Conservation (phyloP, 108 stramenopile species). For the Nitzschia palea region DNA sequence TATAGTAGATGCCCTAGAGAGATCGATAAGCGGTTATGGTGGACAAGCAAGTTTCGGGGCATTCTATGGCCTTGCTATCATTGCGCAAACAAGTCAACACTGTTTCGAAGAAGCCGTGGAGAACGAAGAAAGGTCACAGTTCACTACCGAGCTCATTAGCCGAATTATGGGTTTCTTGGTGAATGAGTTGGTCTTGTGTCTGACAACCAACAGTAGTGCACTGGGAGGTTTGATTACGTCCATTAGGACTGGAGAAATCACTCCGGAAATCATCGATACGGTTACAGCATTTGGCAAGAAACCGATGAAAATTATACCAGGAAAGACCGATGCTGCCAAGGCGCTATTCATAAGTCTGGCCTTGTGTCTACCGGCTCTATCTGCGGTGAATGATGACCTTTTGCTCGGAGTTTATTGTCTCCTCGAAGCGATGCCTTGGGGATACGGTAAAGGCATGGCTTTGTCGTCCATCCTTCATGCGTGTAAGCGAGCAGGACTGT, state of each 20-base stretch:
- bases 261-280: slow-evolving; percentile 27
- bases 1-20: slow-evolving; percentile 43
- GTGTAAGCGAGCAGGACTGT: slow-evolving; percentile 26
- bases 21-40: slow-evolving; percentile 38
- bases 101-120: slow-evolving; percentile 9
- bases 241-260: slow-evolving; percentile 33
- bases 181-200: slow-evolving; percentile 37
- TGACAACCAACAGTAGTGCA: slow-evolving; percentile 19
- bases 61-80: slow-evolving; percentile 57
- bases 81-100: slow-evolving; percentile 40
- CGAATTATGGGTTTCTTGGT: slow-evolving; percentile 41
- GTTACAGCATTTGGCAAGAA: slow-evolving; percentile 23
- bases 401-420: slow-evolving; percentile 36
- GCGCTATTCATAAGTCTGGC: slow-evolving; percentile 48
- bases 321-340: slow-evolving; percentile 33
- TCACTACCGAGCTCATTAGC: slow-evolving; percentile 1
- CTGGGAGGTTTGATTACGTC: slow-evolving; percentile 34
- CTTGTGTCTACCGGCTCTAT: slow-evolving; percentile 41
- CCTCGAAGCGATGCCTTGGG: slow-evolving; percentile 62
- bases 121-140: background rate
- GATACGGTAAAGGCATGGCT: slow-evolving; percentile 62
- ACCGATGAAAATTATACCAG: slow-evolving; percentile 16
- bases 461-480: slow-evolving; percentile 35
- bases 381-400: slow-evolving; percentile 41
- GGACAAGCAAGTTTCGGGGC: slow-evolving; percentile 50